Base-by-base conservation (phyloP, 805 yeast species). In the Citeromyces matritensis region DNA sequence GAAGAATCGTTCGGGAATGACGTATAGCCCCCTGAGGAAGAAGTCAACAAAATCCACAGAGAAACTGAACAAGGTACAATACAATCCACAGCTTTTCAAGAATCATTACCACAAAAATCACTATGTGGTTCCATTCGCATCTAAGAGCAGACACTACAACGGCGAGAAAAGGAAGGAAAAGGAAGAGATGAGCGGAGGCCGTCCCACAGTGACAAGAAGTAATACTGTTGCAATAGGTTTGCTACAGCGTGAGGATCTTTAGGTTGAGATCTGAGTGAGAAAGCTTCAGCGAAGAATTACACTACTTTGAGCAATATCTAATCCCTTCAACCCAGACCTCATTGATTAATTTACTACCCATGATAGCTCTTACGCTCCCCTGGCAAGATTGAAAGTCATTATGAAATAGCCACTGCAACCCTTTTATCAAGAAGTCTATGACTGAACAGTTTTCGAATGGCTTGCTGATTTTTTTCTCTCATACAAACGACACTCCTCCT, bases 61-160 rank as follows among this genome's bases (percentile, higher is more conserved):
- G 29, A 26, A 26, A 13, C 7, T 30, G 12, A 24, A 26, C 5
- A 15, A 27, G 9, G 25, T 32, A 8, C 12, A 21, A 7, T 27
- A 32, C 27, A 9, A 33, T 37, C 24, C 51, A 32, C 39, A 43
- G 37, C 49, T 45, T 27, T 62, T 48, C 47, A 57, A 55, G 26
- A 66, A 65, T 36, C 73, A 67, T 38, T 65, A 65, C 42, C 53
- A 53, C 30, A 64, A 60, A 34, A 60, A 56, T 13, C 62, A 58
- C n/a, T 40, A 46, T 5, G 39, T 43, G 23, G 42, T 44, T n/a
- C 63, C 66, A 11, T 58, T 60, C 35, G 63, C 64, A 2, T 32
- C 34, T 4, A 45, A 49, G 24, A 56, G 65, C 1, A 39, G 49
- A 17, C 67, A 60, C 43, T 42, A 53, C 33, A 43, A 43, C 17